phyloP scores from a whole-genome alignment of 768 basidiomycete species.

The Dacryopinax primogenitus region DNA sequence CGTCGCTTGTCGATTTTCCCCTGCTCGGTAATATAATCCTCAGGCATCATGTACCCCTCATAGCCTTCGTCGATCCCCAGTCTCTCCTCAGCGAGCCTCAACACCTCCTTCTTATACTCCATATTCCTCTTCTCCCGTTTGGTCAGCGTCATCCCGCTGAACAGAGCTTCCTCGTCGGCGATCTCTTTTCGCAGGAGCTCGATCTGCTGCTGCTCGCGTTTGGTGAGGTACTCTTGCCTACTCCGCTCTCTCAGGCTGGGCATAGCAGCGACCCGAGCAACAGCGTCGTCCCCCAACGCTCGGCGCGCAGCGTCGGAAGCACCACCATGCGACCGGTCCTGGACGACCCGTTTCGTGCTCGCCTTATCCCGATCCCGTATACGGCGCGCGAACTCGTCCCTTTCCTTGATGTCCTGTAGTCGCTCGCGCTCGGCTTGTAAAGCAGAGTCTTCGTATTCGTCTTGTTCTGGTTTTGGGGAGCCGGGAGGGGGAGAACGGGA shows the following conservation, averaged over 20 bases:
- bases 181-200: slow-evolving; percentile 88
- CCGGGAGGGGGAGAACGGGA: slow-evolving; percentile 23
- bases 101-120: slow-evolving; percentile 81
- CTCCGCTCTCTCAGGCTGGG: slow-evolving; percentile 75
- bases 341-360: slow-evolving; percentile 77
- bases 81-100: slow-evolving; percentile 85
- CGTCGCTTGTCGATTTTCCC: slow-evolving; percentile 97
- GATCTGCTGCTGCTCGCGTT: slow-evolving; percentile 91
- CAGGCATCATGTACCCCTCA: slow-evolving; percentile 92
- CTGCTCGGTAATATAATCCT: slow-evolving; percentile 96
- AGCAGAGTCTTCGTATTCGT: slow-evolving; percentile 58
- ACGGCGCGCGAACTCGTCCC: slow-evolving; percentile 88
- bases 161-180: slow-evolving; percentile 82
- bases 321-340: slow-evolving; percentile 74
- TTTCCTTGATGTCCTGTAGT: slow-evolving; percentile 63
- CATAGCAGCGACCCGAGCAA: slow-evolving; percentile 39
- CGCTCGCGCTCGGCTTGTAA: slow-evolving; percentile 58
- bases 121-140: slow-evolving; percentile 69
- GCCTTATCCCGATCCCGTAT: slow-evolving; percentile 71
- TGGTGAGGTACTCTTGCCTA: slow-evolving; percentile 89
- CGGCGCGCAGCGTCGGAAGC: slow-evolving; percentile 76
- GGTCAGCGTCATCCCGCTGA: slow-evolving; percentile 80
- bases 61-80: slow-evolving; percentile 88
- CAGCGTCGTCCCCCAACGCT: slow-evolving; percentile 64
- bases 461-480: slow-evolving; percentile 15